phyloP scores from a whole-genome alignment of 345 rosid genomes.

The Moricandia moricandioides region DNA sequence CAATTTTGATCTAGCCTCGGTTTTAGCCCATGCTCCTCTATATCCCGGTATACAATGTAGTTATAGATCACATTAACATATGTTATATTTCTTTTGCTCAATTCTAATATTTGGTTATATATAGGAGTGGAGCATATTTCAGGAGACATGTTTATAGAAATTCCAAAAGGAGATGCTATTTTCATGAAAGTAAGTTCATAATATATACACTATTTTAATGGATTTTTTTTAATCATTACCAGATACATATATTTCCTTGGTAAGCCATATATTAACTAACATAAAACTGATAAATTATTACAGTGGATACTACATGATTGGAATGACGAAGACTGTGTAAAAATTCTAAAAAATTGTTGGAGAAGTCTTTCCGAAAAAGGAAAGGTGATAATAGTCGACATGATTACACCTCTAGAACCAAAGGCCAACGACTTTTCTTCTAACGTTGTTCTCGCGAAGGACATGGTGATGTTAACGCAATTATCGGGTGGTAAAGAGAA shows the following conservation, averaged over 20 bases:
- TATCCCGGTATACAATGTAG: neutral
- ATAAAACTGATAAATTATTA: no score
- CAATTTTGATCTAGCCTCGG: neutral
- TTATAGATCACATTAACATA: neutral
- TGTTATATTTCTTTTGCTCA: neutral
- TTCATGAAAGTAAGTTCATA: neutral
- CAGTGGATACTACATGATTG: constrained; percentile 26
- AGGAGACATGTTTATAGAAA: neutral
- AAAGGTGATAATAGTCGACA: neutral
- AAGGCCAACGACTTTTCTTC: neutral
- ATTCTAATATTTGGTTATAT: neutral
- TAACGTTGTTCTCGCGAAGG: neutral
- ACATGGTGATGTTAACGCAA: constrained; percentile 25
- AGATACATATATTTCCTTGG: neutral
- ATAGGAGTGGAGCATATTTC: neutral
- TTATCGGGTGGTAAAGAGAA: constrained; percentile 23
- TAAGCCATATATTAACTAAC: neutral
- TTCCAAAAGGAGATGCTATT: neutral
- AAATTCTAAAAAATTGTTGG: constrained; percentile 23
- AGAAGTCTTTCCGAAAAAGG: neutral
- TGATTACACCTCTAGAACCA: neutral
- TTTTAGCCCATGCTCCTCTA: neutral
- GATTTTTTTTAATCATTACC: neutral
- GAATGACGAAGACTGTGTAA: constrained; percentile 23
- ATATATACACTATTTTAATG: neutral